Evolutionary conservation across 2,329 filamentous ascomycete species (phyloP), one percentile per base, ranked within the genome.

Genomic region (Fusarium avenaceum): DNA sequence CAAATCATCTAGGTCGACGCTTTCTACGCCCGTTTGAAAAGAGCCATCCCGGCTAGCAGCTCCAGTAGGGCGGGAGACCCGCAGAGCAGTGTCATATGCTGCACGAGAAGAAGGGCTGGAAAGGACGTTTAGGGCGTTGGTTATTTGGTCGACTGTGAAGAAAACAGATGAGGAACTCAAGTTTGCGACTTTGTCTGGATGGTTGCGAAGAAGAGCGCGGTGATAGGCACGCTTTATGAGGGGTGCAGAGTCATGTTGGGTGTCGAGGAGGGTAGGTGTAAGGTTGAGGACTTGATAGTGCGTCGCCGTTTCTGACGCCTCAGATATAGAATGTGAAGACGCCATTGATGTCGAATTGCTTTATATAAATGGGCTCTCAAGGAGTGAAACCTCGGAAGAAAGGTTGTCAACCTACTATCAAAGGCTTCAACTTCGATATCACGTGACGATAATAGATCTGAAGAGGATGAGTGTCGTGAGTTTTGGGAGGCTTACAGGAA

Each of bases 1-100:
- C 22, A 91, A 78, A 74, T 91, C 89, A 77, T 91, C 89, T 7
- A 92, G 82, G 75, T 92, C 89, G 33, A 90, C 79, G 4, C 82
- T 84, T 74, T 91, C 89, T 42, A 90, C 82, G 7, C 88, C 88
- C 0, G 87, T 89, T 67, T 83, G 83, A 72, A 86, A 87, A 47
- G 72, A 65, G 33, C 72, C 61, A 47, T 71, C 70, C 10, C 65
- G 64, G 46, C 61, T 46, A 39, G 57, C 55, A 15, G 44, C 47
- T 19, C 49, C 61, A 24, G 69, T 53, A 10, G 72, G 65, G n/a
- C 75, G 74, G 33, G 75, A 69, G 47, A 79, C 75, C 30, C 80
- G 79, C 38, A 89, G 78, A 14, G 80, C 75, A 9, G 79, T 77
- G 74, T 90, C 85, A 79, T 91, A 91, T 43, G 83, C 80, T 5